phyloP scores from a whole-genome alignment of 192 early-diverging fungal species.

The Podila horticola region DNA sequence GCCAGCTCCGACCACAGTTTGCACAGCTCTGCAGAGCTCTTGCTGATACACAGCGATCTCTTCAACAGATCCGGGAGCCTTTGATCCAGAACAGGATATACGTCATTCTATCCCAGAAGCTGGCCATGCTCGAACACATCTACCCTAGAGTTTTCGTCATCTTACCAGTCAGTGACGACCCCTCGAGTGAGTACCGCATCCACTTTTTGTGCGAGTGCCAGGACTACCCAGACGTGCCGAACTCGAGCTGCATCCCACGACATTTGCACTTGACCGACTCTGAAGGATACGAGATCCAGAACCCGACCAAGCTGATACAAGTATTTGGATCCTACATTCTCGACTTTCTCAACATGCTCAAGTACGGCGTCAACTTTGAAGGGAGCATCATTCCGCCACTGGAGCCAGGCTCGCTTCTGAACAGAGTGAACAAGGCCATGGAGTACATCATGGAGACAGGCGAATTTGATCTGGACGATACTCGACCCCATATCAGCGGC shows the following conservation, averaged over 20 bases:
- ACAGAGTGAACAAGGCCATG: slow-evolving; percentile 13
- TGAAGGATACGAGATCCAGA: slow-evolving; percentile 15
- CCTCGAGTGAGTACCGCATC: slow-evolving; percentile 9
- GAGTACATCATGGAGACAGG: slow-evolving; percentile 13
- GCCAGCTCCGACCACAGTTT: slow-evolving; percentile 1
- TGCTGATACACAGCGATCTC: slow-evolving; percentile 3
- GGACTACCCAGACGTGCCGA: background rate
- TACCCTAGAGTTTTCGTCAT: slow-evolving; percentile 15
- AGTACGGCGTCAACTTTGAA: slow-evolving; percentile 21
- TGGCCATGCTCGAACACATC: slow-evolving; percentile 3
- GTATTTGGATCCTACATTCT: slow-evolving; percentile 13
- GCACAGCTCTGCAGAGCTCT: slow-evolving; percentile 10
- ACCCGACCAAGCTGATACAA: slow-evolving; percentile 3
- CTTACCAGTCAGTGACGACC: slow-evolving; percentile 3
- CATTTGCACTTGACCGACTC: slow-evolving; percentile 19
- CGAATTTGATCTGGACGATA: background rate
- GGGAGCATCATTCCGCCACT: slow-evolving; percentile 2
- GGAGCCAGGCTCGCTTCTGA: background rate
- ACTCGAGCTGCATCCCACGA: slow-evolving; percentile 1
- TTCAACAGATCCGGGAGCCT: slow-evolving; percentile 1
- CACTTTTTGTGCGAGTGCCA: slow-evolving; percentile 27
- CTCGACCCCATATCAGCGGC: background rate
- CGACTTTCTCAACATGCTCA: slow-evolving; percentile 25
- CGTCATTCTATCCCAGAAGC: slow-evolving; percentile 5
- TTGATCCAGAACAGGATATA: slow-evolving; percentile 14